Percentiles rank a stretch among this genome's conserved stretches.
These are phyloP conservation scores for Boletus semigastroideus DNA, from an alignment of 1,284 basidiomycete genomes.

Conservation along the genomic window DNA sequence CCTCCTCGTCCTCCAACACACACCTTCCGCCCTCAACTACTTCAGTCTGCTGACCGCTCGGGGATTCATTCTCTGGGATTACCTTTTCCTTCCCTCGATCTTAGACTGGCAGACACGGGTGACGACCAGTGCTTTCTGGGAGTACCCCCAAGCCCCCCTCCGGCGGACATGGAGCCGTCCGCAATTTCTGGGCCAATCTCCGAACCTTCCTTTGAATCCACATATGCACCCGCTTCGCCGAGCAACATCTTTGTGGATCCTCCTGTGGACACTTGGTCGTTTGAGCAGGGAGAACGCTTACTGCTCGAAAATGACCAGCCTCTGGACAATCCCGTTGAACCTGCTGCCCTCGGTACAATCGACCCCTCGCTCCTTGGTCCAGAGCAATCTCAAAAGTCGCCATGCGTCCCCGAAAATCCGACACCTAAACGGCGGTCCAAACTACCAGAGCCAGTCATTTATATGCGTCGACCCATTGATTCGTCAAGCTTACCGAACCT, in stretches of 20 bases:
- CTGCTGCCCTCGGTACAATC: conserved; percentile 20
- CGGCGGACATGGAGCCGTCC: not conserved
- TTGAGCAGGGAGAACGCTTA: conserved; percentile 5
- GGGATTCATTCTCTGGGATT: conserved; percentile 3
- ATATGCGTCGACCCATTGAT: conserved; percentile 30
- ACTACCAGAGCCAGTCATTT: conserved; percentile 29
- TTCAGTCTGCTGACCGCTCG: not conserved
- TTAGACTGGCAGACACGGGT: conserved; percentile 3
- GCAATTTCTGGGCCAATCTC: not conserved
- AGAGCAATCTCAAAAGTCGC: conserved; percentile 2
- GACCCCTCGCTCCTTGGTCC: conserved; percentile 32
- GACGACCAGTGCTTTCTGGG: conserved; percentile 25
- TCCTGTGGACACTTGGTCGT: conserved; percentile 11
- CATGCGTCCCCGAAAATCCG: not conserved
- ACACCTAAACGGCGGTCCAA: conserved; percentile 10
- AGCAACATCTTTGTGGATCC: conserved; percentile 4
- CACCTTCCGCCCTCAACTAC: conserved; percentile 7
- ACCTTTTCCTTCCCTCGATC: conserved; percentile 7
- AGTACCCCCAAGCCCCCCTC: conserved; percentile 28
- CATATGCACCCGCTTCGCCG: conserved; percentile 3
- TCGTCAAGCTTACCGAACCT: conserved; percentile 19
- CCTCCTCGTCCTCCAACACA: conserved; percentile 4
- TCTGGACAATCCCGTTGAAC: not conserved
- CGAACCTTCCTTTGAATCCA: conserved; percentile 3
- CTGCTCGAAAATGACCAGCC: not conserved